These are phyloP conservation scores for Pterula multifida DNA, from an alignment of 1,284 basidiomycete species.

Conservation along the genomic window DNA sequence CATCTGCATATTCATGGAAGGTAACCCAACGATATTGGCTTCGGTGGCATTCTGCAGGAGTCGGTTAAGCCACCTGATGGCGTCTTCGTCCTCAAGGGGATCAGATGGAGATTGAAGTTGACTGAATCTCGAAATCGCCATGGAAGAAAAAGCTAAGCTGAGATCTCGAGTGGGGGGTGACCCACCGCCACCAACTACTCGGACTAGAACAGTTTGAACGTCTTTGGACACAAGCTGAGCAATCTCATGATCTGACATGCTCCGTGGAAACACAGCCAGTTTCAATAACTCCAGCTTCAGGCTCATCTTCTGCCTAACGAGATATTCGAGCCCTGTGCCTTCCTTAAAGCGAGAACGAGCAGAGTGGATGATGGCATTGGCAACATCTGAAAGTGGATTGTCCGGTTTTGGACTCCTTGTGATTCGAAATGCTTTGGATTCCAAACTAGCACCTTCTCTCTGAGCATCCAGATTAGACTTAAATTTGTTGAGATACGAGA, in stretches of 20 bases:
- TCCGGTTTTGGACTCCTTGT: constrained; percentile 56
- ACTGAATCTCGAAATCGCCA: constrained; percentile 59
- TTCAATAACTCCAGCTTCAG: constrained; percentile 50
- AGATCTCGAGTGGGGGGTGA: constrained; percentile 47
- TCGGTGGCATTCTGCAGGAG: constrained; percentile 48
- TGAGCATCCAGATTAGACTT: constrained; percentile 61
- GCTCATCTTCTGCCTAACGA: constrained; percentile 61
- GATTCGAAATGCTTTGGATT: constrained; percentile 60
- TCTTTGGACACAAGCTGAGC: constrained; percentile 58
- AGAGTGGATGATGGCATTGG: constrained; percentile 70
- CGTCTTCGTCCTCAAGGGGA: constrained; percentile 26
- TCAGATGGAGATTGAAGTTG: constrained; percentile 38
- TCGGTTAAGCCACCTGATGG: constrained; percentile 39
- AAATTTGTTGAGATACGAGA: constrained; percentile 65
- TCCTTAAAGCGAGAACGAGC: constrained; percentile 59
- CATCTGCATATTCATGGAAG: constrained; percentile 73
- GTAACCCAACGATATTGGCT: constrained; percentile 64
- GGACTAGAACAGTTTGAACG: constrained; percentile 55
- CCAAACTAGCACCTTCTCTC: constrained; percentile 58
- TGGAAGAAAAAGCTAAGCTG: constrained; percentile 57
- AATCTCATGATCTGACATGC: constrained; percentile 60
- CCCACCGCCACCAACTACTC: constrained; percentile 39
- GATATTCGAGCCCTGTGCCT: constrained; percentile 34
- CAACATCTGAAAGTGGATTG: constrained; percentile 71
- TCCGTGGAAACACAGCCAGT: constrained; percentile 64